Base-by-base conservation (phyloP, 257 asterid genomes). In the Nicotiana noctiflora region DNA sequence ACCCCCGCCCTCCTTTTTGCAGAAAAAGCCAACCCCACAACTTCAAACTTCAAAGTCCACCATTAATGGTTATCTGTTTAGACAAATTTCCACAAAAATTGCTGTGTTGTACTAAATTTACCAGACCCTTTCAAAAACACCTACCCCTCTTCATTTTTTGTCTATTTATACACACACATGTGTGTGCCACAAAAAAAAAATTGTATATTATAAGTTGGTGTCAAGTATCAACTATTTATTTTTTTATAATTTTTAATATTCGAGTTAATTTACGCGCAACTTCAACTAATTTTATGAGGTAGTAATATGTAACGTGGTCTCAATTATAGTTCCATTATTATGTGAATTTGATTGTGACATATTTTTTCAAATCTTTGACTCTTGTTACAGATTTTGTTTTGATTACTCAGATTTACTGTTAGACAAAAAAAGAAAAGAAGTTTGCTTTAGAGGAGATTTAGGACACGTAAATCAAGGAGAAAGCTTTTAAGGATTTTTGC, bases 401-500 rank as follows among this genome's bases (percentile, higher is more conserved):
- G 57, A n/a, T 68, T 40, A 37, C 56, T 68, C 56, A 68, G 75
- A 79, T 49, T 79, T 55, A 32, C 60, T 25, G 77, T 25, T n/a
- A 18, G 17, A 25, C 15, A 27, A 27, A 27, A 27, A 53, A 51
- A 64, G 2, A 19, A 29, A 74, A 40, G 40, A 74, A 8, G 78
- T 4, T 57, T 46, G 37, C 79, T 70, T 70, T 70, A n/a, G 77
- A 32, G 81, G 87, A 67, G 87, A 87, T 89, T 87, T 74, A 32
- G 81, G 87, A 67, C 88, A 87, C 89, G 88, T 67, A 81, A 83
- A 81, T 81, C 82, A 53, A 79, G 82, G 83, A 63, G 78, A 74
- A 84, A 84, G 85, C 82, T 62, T 87, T 90, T 76, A 86, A 86
- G 89, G 91, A 86, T 85, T 86, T 40, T 85, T 84, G 92, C 81